Evolutionary conservation across 805 yeast species (phyloP), one percentile per base, ranked within the genome.

Genomic region (Saturnispora zaruensis): DNA sequence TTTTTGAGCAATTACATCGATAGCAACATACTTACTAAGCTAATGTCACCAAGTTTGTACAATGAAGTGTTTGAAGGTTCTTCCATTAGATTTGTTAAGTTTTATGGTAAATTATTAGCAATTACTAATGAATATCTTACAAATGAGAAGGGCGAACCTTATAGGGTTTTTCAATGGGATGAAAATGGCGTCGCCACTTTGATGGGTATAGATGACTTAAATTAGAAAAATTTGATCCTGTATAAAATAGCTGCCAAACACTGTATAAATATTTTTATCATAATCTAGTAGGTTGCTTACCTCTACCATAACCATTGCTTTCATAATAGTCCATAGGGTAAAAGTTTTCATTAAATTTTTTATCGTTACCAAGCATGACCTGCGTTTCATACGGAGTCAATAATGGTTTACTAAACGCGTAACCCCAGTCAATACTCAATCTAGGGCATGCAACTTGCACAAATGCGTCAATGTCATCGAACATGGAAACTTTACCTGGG

Each of bases 401-500:
- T 41, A 93, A 69, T 0, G 99, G 99, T 61, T 85, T 86, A 52
- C 81, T 81, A 62, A 93, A 93, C 0, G 99, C 99, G 65, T 93
- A 93, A 0, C 99, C 99, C 99, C 99, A 93, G 65, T 93, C 99
- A 40, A 93, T 91, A 2, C 96, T 87, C 43, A 93, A 70, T 59
- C 99, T 74, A 0, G 99, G 99, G 64, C 99, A 93, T 0, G 99
- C 99, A 3, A 93, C 96, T 66, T 93, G 99, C 13, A 93, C 86
- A 74, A 93, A 93, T 2, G 90, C 95, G 66, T 93, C 99, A 16
- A 91, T 79, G 59, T 87, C 93, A 59, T 87, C 90, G 66, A 93
- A 93, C 82, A 86, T 84, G 9, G 96, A 83, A 34, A 93, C 70
- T 59, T 93, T 93, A 47, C 81, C 85, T 0, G 99, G 99, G 67